Conservation (phyloP, 306 rosid genomes). For the Potentilla sterilis region DNA sequence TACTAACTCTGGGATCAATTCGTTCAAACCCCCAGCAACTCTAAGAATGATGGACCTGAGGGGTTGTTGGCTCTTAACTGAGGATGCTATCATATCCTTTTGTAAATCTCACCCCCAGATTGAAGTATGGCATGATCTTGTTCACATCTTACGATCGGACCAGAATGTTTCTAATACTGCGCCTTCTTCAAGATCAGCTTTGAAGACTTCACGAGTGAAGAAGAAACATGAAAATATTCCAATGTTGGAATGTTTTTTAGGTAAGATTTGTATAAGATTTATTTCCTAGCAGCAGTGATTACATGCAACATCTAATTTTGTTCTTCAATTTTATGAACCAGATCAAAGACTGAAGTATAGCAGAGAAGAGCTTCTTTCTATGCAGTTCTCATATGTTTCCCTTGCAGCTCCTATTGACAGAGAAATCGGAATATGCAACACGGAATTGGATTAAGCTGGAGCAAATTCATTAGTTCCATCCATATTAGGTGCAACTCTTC, state of each 20-base stretch:
- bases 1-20: slow-evolving; percentile 60
- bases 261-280: slow-evolving; percentile 30
- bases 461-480: background rate
- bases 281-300: background rate
- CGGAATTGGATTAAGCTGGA: slow-evolving; percentile 2
- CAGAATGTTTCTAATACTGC: slow-evolving; percentile 32
- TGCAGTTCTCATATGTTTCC: slow-evolving; percentile 39
- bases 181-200: slow-evolving; percentile 39
- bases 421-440: background rate
- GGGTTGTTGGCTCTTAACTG: slow-evolving; percentile 90
- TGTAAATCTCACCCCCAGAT: slow-evolving; percentile 60
- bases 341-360: slow-evolving; percentile 88
- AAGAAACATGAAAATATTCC: slow-evolving; percentile 28
- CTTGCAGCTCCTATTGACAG: slow-evolving; percentile 12
- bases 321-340: slow-evolving; percentile 36
- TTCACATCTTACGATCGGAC: slow-evolving; percentile 31
- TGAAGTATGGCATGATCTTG: slow-evolving; percentile 67
- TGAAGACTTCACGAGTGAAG: slow-evolving; percentile 35
- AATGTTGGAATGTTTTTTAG: slow-evolving; percentile 51
- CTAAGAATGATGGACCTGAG: slow-evolving; percentile 61
- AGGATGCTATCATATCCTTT: slow-evolving; percentile 48
- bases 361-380: slow-evolving; percentile 68
- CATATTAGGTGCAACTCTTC: background rate
- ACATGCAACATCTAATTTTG: slow-evolving; percentile 19
- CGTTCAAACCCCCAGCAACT: slow-evolving; percentile 53